Evolutionary conservation across 75 land plant genomes (phyloP).

Genomic region (Selaginella tamariscina): DNA sequence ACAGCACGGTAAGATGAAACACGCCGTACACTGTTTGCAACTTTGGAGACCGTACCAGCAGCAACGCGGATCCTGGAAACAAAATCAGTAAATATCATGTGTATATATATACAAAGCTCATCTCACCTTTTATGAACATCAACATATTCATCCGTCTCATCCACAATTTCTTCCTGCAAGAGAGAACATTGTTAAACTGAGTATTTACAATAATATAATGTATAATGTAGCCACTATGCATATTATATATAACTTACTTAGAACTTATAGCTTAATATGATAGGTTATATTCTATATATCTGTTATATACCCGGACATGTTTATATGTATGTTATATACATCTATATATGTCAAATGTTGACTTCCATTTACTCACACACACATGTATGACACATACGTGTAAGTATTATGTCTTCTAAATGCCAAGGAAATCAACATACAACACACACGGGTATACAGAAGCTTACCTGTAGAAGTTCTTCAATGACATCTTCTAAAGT

Average conservation of each 20-base stretch:
- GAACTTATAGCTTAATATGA: too few species aligned
- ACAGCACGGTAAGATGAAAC: neutral
- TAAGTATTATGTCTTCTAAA: too few species aligned
- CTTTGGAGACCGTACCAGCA: neutral
- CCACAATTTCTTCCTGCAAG: constrained; percentile 68
- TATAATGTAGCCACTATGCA: too few species aligned
- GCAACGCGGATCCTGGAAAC: neutral
- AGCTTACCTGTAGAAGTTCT: constrained; percentile 36
- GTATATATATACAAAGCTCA: neutral
- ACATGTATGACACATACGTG: too few species aligned
- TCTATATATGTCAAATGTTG: too few species aligned
- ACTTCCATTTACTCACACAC: too few species aligned
- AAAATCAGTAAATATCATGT: neutral
- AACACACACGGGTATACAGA: neutral
- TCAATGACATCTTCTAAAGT: constrained; percentile 42
- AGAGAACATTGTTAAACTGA: too few species aligned
- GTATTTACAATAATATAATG: too few species aligned
- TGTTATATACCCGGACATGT: neutral
- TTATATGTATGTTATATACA: neutral
- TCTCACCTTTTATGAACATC: constrained; percentile 41
- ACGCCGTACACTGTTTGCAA: neutral
- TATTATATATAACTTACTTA: too few species aligned
- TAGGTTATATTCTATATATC: neutral
- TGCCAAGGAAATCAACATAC: too few species aligned
- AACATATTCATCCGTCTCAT: constrained; percentile 63